Evolutionary conservation across 495 filamentous ascomycete genomes (phyloP).

Genomic region (Saxophila tyrrhenica): DNA sequence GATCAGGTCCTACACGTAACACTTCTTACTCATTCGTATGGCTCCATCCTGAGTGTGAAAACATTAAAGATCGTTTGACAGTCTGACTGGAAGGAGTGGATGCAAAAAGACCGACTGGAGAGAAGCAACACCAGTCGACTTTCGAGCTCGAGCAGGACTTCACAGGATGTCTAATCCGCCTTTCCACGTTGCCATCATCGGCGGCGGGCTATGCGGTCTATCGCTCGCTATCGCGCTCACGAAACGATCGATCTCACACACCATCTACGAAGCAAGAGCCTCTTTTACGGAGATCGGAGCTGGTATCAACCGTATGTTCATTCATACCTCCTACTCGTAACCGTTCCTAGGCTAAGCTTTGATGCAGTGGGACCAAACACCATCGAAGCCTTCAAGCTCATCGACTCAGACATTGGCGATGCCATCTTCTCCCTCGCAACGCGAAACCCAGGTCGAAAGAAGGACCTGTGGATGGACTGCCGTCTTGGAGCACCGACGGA

Average conservation of each 20-base stretch:
- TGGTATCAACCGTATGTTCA: conserved; percentile 9
- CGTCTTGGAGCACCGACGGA: conserved; percentile 11
- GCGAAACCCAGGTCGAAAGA: conserved; percentile 30
- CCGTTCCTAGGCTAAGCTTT: too few species aligned
- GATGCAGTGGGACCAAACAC: conserved; percentile 22
- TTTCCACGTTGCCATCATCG: conserved; percentile 23
- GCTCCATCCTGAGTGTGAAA: too few species aligned
- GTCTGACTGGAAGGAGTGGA: too few species aligned
- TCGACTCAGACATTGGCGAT: conserved; percentile 14
- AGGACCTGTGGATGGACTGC: conserved; percentile 15
- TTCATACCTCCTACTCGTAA: too few species aligned
- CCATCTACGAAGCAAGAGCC: conserved; percentile 43
- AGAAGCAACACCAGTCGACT: too few species aligned
- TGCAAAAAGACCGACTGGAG: too few species aligned
- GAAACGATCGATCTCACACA: conserved; percentile 30
- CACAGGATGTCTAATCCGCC: neutral
- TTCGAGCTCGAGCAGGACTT: too few species aligned
- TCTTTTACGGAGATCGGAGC: conserved; percentile 34
- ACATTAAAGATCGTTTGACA: too few species aligned
- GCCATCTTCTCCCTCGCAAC: conserved; percentile 24
- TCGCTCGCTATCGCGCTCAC: conserved; percentile 22
- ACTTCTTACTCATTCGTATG: too few species aligned
- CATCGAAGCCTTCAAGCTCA: conserved; percentile 12
- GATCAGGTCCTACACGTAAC: too few species aligned
- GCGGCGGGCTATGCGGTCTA: conserved; percentile 24